phyloP scores from a whole-genome alignment of 148 eudicot species.

The Bassia scoparia region DNA sequence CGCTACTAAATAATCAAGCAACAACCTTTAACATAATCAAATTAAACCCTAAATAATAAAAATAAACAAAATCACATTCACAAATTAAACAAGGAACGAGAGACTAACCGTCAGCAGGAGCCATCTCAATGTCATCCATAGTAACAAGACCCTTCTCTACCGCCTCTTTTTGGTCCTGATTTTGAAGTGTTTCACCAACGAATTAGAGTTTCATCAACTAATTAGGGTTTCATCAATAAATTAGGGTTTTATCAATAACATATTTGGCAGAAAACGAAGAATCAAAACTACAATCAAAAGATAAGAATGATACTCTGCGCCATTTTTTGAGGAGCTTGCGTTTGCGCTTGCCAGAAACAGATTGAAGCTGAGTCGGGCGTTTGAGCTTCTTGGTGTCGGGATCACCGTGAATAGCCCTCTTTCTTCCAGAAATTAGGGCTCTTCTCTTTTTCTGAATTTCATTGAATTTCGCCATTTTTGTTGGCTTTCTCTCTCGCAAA shows the following conservation, averaged over 20 bases:
- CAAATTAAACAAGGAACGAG: background rate
- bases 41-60: background rate
- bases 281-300: background rate
- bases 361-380: constrained; percentile 36
- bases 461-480: constrained; percentile 68
- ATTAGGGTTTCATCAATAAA: background rate
- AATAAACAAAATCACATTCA: background rate
- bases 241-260: background rate
- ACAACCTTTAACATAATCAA: background rate
- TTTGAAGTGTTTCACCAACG: background rate
- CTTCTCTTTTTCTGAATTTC: constrained; percentile 75
- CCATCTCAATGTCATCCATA: constrained; percentile 80
- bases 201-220: background rate
- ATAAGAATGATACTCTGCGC: constrained; percentile 55
- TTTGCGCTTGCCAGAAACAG: constrained; percentile 91
- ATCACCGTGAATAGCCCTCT: constrained; percentile 62
- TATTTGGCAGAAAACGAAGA: background rate
- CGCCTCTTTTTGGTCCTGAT: constrained; percentile 83
- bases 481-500: constrained; percentile 3
- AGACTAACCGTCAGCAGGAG: constrained; percentile 50
- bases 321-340: constrained; percentile 85
- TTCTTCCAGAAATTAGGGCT: constrained; percentile 43
- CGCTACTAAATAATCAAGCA: background rate
- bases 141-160: constrained; percentile 67
- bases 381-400: constrained; percentile 62